A percentile compares a stretch with the other conserved stretches of the same genome.
phyloP scores from a whole-genome alignment of 352 stramenopile species.

The Pythium rishiriense region DNA sequence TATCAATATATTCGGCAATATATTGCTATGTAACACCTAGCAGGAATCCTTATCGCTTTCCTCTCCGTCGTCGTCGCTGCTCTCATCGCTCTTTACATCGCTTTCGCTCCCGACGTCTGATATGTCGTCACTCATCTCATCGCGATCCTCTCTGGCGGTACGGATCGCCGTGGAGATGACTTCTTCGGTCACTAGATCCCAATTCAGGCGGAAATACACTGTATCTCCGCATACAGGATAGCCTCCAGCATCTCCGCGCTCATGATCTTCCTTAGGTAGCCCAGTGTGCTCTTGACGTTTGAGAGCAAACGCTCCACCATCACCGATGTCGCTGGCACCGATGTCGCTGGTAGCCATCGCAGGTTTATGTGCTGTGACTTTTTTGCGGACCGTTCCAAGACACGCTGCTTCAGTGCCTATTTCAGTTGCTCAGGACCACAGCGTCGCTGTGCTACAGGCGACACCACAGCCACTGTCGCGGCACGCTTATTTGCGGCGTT shows the following conservation, averaged over 20 bases:
- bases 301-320: constrained; percentile 6
- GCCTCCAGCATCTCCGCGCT: neutral
- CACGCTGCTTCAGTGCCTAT: neutral
- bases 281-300: neutral
- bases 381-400: no score
- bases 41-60: neutral
- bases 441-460: neutral
- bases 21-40: neutral
- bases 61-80: neutral
- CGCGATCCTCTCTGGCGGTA: neutral
- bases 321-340: neutral
- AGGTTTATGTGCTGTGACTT: neutral
- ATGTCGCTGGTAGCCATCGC: neutral
- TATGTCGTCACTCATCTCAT: neutral
- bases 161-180: neutral
- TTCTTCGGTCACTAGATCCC: neutral
- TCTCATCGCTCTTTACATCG: neutral
- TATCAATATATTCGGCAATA: neutral
- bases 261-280: constrained; percentile 7
- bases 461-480: no score
- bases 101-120: neutral
- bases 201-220: neutral
- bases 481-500: no score
- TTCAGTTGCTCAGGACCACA: neutral
- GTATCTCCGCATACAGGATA: neutral